Conservation (phyloP, 306 rosid genomes). For the Castanospermum australe region DNA sequence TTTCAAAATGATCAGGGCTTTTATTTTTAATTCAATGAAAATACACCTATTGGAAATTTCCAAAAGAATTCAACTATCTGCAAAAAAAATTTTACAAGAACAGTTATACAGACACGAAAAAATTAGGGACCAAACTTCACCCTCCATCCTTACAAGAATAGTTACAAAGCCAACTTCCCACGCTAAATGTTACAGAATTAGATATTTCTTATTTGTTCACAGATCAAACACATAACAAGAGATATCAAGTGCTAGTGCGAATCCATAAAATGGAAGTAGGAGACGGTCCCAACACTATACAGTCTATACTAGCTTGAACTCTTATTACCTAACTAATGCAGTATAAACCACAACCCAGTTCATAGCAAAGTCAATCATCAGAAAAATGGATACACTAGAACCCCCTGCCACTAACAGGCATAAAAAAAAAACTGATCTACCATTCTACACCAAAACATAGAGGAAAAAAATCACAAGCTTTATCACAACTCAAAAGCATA, state of each 20-base stretch:
- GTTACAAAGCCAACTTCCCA: background rate
- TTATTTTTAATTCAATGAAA: background rate
- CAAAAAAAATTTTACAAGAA: background rate
- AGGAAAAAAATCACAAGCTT: background rate
- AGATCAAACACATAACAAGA: background rate
- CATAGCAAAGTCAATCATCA: background rate
- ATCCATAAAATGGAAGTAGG: background rate
- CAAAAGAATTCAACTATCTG: background rate
- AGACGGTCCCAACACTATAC: background rate
- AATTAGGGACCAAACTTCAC: background rate
- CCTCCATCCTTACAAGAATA: background rate
- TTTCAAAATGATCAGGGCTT: background rate
- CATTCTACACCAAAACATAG: background rate
- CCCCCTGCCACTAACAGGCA: background rate
- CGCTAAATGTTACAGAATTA: background rate
- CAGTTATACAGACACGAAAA: background rate
- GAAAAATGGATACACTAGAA: background rate
- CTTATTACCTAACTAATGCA: background rate
- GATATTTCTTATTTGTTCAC: background rate
- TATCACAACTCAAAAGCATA: background rate
- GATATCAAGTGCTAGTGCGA: background rate
- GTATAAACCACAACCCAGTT: slow-evolving; percentile 8
- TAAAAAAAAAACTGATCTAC: background rate
- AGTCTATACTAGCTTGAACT: background rate
- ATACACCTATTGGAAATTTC: background rate